Evolutionary conservation across 495 filamentous ascomycete genomes (phyloP), one percentile per base, ranked within the genome.

Genomic region (Evernia prunastri): DNA sequence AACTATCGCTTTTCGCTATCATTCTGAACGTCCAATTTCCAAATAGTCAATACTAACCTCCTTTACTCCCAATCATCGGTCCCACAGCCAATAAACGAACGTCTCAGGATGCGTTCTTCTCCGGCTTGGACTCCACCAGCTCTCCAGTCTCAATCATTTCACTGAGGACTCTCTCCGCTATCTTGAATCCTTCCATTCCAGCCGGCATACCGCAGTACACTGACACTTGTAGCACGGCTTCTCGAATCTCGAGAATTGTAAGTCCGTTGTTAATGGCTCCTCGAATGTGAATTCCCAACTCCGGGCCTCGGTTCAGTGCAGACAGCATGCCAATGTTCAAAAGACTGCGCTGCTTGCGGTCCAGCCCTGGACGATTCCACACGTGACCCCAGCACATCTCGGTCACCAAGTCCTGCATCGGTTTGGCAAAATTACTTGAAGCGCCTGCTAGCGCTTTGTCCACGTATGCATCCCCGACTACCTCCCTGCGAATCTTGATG

Each of bases 161-260:
- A 31, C 15, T 45, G 13, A 45, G 23, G 8, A 59, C 73, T 58
- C 66, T 74, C 68, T 77, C 72, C 5, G 76, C 75, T 13, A 70
- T 66, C 60, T 73, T 76, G 67, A 77, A 79, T 3, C 69, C 82
- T 60, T 86, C 80, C 51, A 84, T 73, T n/a, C 81, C 81, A 13
- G 82, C 81, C 13, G 83, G 83, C 25, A 82, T 72, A 17, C 83
- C 83, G 67, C 81, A 83, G 68, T 85, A 86, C 29, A 74, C 77
- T 8, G 78, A 77, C 25, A 78, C 78, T 61, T 86, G 81, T 59
- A 83, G 68, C 29, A 84, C 73, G 18, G 80, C 77, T 74, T 85
- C 83, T 25, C 79, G 64, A 47, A 86, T 81, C 70, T 86, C 82
- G 33, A 78, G 40, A 63, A 81, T 79, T 1, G 72, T 76, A 23